A percentile compares a stretch with the other conserved stretches of the same genome.
Evolutionary conservation across 345 rosid genomes (phyloP).

Genomic region (Populus euphratica): DNA sequence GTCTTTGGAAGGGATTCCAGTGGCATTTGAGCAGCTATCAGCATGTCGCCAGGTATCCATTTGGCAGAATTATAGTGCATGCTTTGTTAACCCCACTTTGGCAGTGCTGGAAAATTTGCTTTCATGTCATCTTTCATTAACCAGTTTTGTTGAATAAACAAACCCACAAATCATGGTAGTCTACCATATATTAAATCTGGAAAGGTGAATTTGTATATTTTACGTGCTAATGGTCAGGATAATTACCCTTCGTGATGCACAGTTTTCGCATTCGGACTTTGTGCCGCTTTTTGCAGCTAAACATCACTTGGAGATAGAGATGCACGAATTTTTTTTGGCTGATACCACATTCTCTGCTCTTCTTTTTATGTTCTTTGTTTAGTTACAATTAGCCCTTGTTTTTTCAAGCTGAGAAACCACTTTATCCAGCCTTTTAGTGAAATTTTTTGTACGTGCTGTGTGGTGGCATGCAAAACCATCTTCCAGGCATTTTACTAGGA

Average conservation of each 20-base stretch:
- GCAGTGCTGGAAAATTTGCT: background rate
- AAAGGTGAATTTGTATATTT: background rate
- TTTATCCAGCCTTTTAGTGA: background rate
- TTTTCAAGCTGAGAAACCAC: background rate
- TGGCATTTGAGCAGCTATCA: constrained; percentile 43
- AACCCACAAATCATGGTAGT: background rate
- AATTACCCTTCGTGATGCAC: background rate
- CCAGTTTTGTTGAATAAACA: constrained; percentile 8
- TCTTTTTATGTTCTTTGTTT: background rate
- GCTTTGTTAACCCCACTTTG: background rate
- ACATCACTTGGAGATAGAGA: background rate
- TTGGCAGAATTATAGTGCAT: background rate
- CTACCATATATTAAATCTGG: background rate
- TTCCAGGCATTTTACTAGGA: background rate
- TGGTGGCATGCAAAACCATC: no score
- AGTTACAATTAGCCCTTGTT: background rate
- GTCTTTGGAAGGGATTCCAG: constrained; percentile 92
- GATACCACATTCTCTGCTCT: background rate
- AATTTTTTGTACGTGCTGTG: no score
- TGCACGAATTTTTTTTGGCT: background rate
- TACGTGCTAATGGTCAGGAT: background rate
- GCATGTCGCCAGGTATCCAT: background rate
- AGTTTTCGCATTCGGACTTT: background rate
- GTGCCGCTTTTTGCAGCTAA: background rate
- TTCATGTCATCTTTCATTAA: background rate